phyloP scores from a whole-genome alignment of 108 stramenopile genomes.

The Skeletonema grethae region DNA sequence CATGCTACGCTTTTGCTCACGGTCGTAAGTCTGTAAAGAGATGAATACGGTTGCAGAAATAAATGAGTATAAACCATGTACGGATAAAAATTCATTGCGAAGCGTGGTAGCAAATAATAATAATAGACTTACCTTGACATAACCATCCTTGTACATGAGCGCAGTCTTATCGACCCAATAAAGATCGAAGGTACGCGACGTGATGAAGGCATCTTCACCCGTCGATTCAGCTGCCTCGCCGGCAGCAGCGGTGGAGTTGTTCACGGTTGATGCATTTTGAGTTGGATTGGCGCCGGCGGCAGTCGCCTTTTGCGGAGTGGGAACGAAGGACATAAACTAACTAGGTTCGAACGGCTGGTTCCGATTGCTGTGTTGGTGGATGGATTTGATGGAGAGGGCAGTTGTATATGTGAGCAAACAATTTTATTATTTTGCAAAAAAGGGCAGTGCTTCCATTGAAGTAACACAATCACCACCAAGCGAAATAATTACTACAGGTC shows the following conservation, averaged over 20 bases:
- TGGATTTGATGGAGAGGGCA: neutral
- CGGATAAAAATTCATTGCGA: neutral
- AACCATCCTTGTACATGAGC: conserved; percentile 87
- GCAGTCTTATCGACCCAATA: conserved; percentile 86
- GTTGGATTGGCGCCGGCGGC: conserved; percentile 58
- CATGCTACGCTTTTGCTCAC: conserved; percentile 67
- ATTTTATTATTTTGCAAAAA: neutral
- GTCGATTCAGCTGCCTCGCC: conserved; percentile 52
- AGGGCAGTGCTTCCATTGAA: neutral
- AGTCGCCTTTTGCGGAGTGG: conserved; percentile 83
- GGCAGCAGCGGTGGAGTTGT: conserved; percentile 36
- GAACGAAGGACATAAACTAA: conserved; percentile 92
- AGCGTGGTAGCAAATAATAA: neutral
- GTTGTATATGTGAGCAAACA: neutral
- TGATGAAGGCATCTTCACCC: conserved; percentile 76
- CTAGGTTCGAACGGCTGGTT: conserved; percentile 6
- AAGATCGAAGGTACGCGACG: conserved; percentile 86
- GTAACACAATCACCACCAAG: too few relatives aligned
- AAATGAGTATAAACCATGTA: neutral
- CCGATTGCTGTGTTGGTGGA: neutral
- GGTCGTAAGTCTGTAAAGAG: conserved; percentile 67
- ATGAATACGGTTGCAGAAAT: neutral
- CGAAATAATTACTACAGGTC: too few relatives aligned
- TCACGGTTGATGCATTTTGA: conserved; percentile 41
- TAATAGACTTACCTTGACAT: conserved; percentile 72